phyloP scores from a whole-genome alignment of 2,329 filamentous ascomycete species.

The Botrytis elliptica region DNA sequence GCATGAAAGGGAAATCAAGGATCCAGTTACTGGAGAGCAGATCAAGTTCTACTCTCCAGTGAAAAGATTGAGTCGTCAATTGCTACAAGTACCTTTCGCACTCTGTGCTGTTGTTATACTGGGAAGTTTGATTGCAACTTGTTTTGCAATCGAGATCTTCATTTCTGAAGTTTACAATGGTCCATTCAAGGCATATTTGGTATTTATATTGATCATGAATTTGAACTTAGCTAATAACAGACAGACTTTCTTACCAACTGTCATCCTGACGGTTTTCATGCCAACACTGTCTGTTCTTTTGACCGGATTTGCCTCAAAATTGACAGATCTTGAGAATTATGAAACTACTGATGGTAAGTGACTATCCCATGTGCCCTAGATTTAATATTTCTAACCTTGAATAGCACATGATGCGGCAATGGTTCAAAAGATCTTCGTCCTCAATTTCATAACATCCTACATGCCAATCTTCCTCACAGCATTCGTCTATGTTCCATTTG shows the following conservation, averaged over 20 bases:
- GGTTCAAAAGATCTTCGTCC: conserved; percentile 88
- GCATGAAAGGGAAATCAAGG: conserved; percentile 73
- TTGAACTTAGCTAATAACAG: conserved; percentile 21
- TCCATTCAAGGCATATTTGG: conserved; percentile 80
- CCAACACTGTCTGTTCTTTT: conserved; percentile 76
- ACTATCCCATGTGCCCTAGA: neutral
- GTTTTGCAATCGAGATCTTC: conserved; percentile 93
- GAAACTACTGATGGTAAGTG: conserved; percentile 69
- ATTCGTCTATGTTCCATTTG: conserved; percentile 93
- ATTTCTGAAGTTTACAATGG: conserved; percentile 92
- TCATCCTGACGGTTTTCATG: conserved; percentile 78
- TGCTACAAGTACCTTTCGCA: conserved; percentile 73
- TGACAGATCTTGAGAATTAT: conserved; percentile 90
- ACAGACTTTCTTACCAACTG: conserved; percentile 81
- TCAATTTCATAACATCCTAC: conserved; percentile 97
- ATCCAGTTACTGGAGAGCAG: conserved; percentile 70
- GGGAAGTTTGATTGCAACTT: conserved; percentile 78
- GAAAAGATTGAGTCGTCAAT: conserved; percentile 61
- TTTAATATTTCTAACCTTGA: conserved; percentile 28
- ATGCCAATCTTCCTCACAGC: conserved; percentile 88
- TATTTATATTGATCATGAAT: conserved; percentile 44
- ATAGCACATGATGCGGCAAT: conserved; percentile 76
- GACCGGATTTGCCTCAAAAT: conserved; percentile 69
- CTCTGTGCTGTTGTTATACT: conserved; percentile 69
- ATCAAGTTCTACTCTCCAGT: conserved; percentile 60